Base-by-base conservation (phyloP, 768 basidiomycete species). In the Calocybe gangraenosa region DNA sequence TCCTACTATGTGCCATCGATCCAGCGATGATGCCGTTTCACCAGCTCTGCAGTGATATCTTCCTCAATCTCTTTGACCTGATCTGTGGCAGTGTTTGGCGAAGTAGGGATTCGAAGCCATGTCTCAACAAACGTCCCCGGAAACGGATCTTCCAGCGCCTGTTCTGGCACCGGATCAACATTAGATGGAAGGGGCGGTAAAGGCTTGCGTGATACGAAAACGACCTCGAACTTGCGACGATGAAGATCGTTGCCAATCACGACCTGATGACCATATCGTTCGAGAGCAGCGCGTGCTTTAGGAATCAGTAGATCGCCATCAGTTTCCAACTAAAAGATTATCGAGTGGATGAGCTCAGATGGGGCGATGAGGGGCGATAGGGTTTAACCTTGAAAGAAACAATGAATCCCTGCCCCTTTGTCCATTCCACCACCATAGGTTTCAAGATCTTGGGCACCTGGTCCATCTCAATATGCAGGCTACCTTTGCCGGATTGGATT, bases 171-270 rank as follows among this genome's bases (percentile, higher is more conserved):
- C 11, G 25, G 11, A 5, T 18, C 38, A 41, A 22, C 48, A 21
- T 25, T 57, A 13, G 46, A 49, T 6, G 57, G 49, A 9, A 54
- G 58, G 44, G 58, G 32, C 4, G 52, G 56, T 0, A 42, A 42
- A 11, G 48, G 52, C 41, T 67, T 72, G 34, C 67, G 80, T 15
- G 88, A 87, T 22, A 99, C 86, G 57, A 98, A 87, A 4, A 95
- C 89, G 44, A 99, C 95, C 61, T 93, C 87, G 51, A 78, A 78
- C 63, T 99, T 99, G 42, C 96, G 80, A 30, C 79, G 77, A 58
- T 93, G 79, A n/a, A 99, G 81, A 49, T 92, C 87, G 64, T 99
- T 99, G 15, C 92, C 96, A 50, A 99, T 91, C 42, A 99, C 96
- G 21, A 96, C 82, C 60, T 98, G 94, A 62, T 98, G 96, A 1